Evolutionary conservation across 2,329 filamentous ascomycete species (phyloP), one percentile per base, ranked within the genome.

Genomic region (Botrytis pseudocinerea): DNA sequence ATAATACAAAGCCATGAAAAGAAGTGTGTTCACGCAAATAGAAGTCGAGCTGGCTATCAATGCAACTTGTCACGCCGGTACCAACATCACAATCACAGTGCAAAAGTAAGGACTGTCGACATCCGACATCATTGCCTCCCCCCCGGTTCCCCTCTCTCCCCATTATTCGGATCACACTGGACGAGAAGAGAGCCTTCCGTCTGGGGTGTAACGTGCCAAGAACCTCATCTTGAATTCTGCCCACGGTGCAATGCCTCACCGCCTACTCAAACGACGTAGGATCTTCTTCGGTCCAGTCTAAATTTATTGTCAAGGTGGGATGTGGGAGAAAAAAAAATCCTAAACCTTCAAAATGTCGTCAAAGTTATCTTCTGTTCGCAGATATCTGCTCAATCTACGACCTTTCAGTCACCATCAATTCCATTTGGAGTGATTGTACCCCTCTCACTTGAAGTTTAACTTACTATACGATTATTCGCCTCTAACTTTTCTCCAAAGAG

Each of bases 301-400:
- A 51, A 38, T 40, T 54, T 22, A 38, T n/a, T 40, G 48, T 71
- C 60, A 38, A 60, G 48, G 62, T 68, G 70, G 70, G 70, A 72
- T 72, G 48, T 28, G 20, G 6, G 20, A 28, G 28, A 57, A 65
- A 71, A 72, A 71, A 71, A 66, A 59, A 46, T n/a, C 70, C 64
- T 62, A 72, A 72, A 68, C 70, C 64, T 66, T 72, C 62, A 72
- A 60, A 68, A 72, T 72, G 70, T 72, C 48, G 38, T 71, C 35
- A 32, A 59, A 46, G n/a, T 68, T 38, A 68, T 66, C 59, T 54
- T 44, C 48, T 28, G 20, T 51, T n/a, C n/a, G 70, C 62, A 66
- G 61, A 38, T 46, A 46, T 68, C 70, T 59, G 61, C 62, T 38
- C 18, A 9, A 46, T 38, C 44, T 59, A 12, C 35, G n/a, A 51